Base-by-base conservation (phyloP, 768 basidiomycete genomes). In the Leucocoprinus sp. region DNA sequence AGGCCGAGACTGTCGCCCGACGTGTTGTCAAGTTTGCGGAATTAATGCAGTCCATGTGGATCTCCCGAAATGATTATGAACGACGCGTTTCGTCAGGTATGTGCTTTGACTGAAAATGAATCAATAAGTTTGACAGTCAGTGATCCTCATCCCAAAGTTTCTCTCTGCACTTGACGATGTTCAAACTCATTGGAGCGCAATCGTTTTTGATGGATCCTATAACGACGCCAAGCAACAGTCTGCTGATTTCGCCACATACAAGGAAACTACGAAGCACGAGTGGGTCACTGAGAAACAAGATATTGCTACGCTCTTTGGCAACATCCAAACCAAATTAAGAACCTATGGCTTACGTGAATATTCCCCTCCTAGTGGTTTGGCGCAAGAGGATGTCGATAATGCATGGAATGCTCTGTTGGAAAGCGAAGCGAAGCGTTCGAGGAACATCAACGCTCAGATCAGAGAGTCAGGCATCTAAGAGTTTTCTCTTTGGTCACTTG, bases 1-100 rank as follows among this genome's bases (percentile, higher is more conserved):
- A 96, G 62, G 85, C 89, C 4, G 91, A 97, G 62, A 96, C 92
- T 0, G 92, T 92, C 15, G 86, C 92, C 1, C 78, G 93, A 41
- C 75, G 95, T 8, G 89, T 98, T 0, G 91, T 91, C 61, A 95
- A 95, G 59, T 98, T 98, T 57, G 92, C 91, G 0, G 91, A 96
- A 53, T 76, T 95, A 43, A 91, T 96, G 85, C 89, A 87, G 55
- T 89, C 86, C 2, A 82, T 93, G 8, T 93, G 93, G 91, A 58
- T 80, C 2, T 82, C 80, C 39, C 74, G 78, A 52, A 93, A 93
- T 55, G 93, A 97, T 60, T 99, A 97, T 57, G 93, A 97, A 59
- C 76, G 84, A 15, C 85, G 95, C 26, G 82, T 84, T n/a, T 42
- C 73, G 76, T 39, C 67, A 78, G 31, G 88, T 91, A 55, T 28